Percentiles rank a stretch among this genome's conserved stretches.
phyloP scores from a whole-genome alignment of 306 rosid species.

The Luffa aegyptiaca region DNA sequence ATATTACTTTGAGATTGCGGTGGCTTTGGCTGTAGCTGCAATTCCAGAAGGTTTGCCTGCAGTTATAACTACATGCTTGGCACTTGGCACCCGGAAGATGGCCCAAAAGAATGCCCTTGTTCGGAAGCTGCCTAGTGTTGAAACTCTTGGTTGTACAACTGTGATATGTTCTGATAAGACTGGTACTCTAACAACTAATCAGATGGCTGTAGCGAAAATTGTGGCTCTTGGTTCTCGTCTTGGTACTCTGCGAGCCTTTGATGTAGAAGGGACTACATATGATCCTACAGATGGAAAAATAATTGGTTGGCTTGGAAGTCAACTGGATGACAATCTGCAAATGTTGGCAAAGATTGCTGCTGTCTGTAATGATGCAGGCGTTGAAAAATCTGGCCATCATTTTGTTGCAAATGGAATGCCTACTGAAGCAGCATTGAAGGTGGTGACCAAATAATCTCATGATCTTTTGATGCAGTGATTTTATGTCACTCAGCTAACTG shows the following conservation, averaged over 20 bases:
- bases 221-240: slow-evolving; percentile 40
- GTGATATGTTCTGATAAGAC: slow-evolving; percentile 45
- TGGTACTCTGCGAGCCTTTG: slow-evolving; percentile 38
- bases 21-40: slow-evolving; percentile 52
- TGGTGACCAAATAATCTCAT: neutral
- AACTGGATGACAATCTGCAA: slow-evolving; percentile 49
- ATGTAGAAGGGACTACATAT: slow-evolving; percentile 55
- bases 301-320: slow-evolving; percentile 35
- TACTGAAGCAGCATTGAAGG: slow-evolving; percentile 13
- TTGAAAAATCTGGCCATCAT: slow-evolving; percentile 13
- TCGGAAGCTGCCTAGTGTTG: slow-evolving; percentile 54
- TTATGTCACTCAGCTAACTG: neutral
- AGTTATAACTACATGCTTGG: slow-evolving; percentile 42
- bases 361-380: slow-evolving; percentile 53
- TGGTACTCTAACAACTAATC: slow-evolving; percentile 46
- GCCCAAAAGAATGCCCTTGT: slow-evolving; percentile 56
- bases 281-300: slow-evolving; percentile 49
- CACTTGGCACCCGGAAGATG: slow-evolving; percentile 44
- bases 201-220: slow-evolving; percentile 54
- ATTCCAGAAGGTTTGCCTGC: slow-evolving; percentile 50
- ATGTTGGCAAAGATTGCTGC: slow-evolving; percentile 49
- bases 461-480: neutral
- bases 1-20: slow-evolving; percentile 41
- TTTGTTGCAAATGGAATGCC: slow-evolving; percentile 13
- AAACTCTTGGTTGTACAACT: slow-evolving; percentile 43